Evolutionary conservation across 176 grass and related monocot genomes (phyloP).

Genomic region (Miscanthus lutarioriparius): DNA sequence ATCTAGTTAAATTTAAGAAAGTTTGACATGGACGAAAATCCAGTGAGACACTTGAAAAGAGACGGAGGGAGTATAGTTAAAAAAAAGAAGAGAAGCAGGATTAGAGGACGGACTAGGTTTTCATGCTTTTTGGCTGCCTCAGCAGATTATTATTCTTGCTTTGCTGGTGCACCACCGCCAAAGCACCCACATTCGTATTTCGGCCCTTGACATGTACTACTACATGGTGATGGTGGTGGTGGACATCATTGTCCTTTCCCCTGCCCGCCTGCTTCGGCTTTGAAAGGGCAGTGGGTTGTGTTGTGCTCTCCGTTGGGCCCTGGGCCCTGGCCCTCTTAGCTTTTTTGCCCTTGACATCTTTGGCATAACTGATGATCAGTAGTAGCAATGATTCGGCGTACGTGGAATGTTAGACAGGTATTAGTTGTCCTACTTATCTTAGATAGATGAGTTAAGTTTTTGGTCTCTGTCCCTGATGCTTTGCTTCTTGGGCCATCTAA

Average conservation of each 20-base stretch:
- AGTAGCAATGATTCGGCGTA: background rate
- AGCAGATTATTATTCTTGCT: slow-evolving; percentile 44
- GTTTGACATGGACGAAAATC: too few species aligned
- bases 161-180: slow-evolving; percentile 26
- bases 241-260: slow-evolving; percentile 39
- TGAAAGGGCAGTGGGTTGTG: background rate
- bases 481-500: background rate
- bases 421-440: background rate
- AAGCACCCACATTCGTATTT: background rate
- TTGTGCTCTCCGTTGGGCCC: background rate
- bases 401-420: too few species aligned
- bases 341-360: background rate
- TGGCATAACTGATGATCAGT: slow-evolving; percentile 2
- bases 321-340: background rate
- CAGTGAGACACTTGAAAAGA: too few species aligned
- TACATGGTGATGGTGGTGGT: background rate
- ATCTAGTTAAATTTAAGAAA: too few species aligned
- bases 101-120: slow-evolving; percentile 14
- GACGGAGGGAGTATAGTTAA: too few species aligned
- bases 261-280: slow-evolving; percentile 34
- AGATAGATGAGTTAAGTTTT: slow-evolving; percentile 2
- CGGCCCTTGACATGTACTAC: background rate
- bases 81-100: background rate
- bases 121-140: slow-evolving; percentile 14
- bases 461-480: background rate